A percentile compares a stretch with the other conserved stretches of the same genome.
Evolutionary conservation across 441 rosid species (phyloP).

Genomic region (Omphalea diandra): DNA sequence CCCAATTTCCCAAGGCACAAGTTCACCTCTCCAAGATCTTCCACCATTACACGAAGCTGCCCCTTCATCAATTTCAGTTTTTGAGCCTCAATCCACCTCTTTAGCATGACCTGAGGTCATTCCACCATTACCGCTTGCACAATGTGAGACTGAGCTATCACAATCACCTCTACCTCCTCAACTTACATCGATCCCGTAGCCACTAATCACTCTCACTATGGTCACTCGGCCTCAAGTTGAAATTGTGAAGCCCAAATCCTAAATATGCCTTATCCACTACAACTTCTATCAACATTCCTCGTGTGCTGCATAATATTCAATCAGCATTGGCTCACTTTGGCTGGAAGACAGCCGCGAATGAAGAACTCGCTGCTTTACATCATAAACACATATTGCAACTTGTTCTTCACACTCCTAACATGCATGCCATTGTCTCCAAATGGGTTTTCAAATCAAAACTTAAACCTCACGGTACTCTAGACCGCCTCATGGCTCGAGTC

Average conservation of each 20-base stretch:
- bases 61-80: too few species aligned
- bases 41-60: too few species aligned
- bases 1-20: too few species aligned
- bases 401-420: not conserved
- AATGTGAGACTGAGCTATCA: not conserved
- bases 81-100: too few species aligned
- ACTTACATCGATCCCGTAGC: too few species aligned
- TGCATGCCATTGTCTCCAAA: conserved; percentile 6
- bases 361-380: not conserved
- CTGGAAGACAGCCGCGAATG: not conserved
- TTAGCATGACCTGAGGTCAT: too few species aligned
- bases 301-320: not conserved
- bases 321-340: not conserved
- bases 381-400: not conserved
- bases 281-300: not conserved
- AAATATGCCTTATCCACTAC: not conserved
- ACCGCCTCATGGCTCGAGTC: not conserved
- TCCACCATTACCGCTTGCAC: too few species aligned
- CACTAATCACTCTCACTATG: not conserved
- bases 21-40: too few species aligned
- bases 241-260: not conserved
- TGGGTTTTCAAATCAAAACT: not conserved
- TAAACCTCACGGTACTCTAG: not conserved
- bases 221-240: not conserved
- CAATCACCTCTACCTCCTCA: too few species aligned